Base-by-base conservation (phyloP, 169 alveolate genomes). In the Plasmodium fragile region DNA sequence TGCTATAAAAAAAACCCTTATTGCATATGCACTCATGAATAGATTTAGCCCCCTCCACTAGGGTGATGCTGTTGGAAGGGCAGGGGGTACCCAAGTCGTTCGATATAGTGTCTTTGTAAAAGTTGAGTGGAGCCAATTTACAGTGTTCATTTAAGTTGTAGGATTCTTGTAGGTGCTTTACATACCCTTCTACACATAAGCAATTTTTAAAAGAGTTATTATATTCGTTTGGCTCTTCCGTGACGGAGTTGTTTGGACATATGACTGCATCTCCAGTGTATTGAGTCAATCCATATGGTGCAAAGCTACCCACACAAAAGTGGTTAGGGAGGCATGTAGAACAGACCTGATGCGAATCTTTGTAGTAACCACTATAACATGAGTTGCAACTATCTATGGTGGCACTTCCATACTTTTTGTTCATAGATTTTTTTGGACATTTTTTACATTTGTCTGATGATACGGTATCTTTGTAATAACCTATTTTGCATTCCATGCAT, bases 301-400 rank as follows among this genome's bases (percentile, higher is more conserved):
- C 92, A 22, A 77, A 95, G 4, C 96, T 95, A 4, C 98, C 98
- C 10, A 97, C 98, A 78, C 98, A 97, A 71, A 95, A 95, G 90
- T 95, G 97, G 77, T 96, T 81, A 8, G 94, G 83, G 34, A 91
- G 82, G 22, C 94, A 91, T 45, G 7, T 36, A 45, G 92, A 73
- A 49, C 94, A 91, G 11, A 5, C 72, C 52, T 81, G 28, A 1
- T 91, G 39, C 1, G 34, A 3, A 69, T 91, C 45, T 81, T 91
- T 81, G 65, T 91, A 91, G 73, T 75, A 91, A 2, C 94, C 94
- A 13, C 45, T 53, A 81, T 73, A 32, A 71, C 94, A 91, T 3
- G 80, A 65, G 82, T 91, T 49, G 41, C 94, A 91, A 18, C 59
- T 36, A 1, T 81, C 13, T 91, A 71, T 32, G 18, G 65, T 10